These are phyloP conservation scores for Nakazawaea populi DNA, from an alignment of 805 yeast genomes.

Conservation along the genomic window DNA sequence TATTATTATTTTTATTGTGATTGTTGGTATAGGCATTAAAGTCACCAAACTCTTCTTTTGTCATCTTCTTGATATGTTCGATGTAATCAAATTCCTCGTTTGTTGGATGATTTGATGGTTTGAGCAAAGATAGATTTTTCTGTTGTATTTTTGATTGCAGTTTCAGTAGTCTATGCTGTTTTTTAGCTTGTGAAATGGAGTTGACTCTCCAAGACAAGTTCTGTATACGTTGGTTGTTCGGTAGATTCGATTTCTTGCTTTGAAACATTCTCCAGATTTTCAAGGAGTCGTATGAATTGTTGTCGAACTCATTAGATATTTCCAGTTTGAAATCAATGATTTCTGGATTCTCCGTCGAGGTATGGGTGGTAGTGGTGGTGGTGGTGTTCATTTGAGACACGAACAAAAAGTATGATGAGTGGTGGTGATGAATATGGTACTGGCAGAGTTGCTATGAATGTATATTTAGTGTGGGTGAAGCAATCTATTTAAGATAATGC, in stretches of 20 bases:
- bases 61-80: conserved; percentile 29
- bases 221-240: conserved; percentile 27
- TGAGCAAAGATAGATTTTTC: conserved; percentile 13
- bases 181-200: conserved; percentile 4
- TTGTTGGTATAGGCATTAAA: conserved; percentile 15
- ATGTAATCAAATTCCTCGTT: conserved; percentile 27
- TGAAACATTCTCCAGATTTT: conserved; percentile 30
- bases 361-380: neutral
- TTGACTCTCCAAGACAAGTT: conserved; percentile 31
- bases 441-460: no score
- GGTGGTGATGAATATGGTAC: neutral
- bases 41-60: conserved; percentile 27
- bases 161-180: conserved; percentile 1
- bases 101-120: conserved; percentile 16
- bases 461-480: no score
- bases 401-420: neutral
- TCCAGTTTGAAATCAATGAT: conserved; percentile 19
- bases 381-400: no score
- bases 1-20: neutral
- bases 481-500: no score
- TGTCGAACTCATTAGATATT: conserved; percentile 21
- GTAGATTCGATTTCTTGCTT: conserved; percentile 25
- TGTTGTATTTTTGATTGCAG: conserved; percentile 12
- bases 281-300: conserved; percentile 21
- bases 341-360: neutral